These are phyloP conservation scores for Chlorokybus atmophyticus DNA, from an alignment of 139 green algal genomes.

Conservation along the genomic window DNA sequence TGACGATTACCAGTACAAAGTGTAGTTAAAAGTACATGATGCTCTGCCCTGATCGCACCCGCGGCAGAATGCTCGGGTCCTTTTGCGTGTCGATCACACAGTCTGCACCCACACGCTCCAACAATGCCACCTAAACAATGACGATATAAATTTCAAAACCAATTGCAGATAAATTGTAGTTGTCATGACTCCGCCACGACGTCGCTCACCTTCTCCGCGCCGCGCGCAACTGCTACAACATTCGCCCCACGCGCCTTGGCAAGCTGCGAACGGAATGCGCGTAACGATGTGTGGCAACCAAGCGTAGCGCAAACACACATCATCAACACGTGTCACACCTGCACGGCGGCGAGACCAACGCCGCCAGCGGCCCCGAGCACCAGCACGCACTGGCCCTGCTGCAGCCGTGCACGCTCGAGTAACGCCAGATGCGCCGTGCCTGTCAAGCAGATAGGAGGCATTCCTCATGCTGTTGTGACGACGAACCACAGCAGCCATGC, in stretches of 20 bases:
- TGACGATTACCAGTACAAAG: no score
- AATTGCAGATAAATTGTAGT: no score
- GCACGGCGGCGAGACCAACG: constrained; percentile 68
- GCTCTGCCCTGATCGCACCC: no score
- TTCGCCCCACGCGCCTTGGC: constrained; percentile 38
- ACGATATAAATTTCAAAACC: no score
- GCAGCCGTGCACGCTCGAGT: constrained; percentile 41
- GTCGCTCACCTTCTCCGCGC: constrained; percentile 33
- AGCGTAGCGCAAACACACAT: no score
- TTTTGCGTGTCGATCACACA: constrained; percentile 36
- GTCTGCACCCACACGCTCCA: constrained; percentile 39
- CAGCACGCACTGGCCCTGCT: constrained; percentile 47
- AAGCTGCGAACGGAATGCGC: no score
- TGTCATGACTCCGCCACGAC: no score
- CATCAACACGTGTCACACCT: no score
- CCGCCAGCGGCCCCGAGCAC: constrained; percentile 69
- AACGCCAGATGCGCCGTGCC: constrained; percentile 71
- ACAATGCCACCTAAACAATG: no score
- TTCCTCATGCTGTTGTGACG: not conserved
- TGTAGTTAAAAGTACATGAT: no score
- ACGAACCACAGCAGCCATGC: not conserved
- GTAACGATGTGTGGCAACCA: no score
- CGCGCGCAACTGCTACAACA: constrained; percentile 50
- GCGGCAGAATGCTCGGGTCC: not conserved
- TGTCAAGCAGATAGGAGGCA: constrained; percentile 9